Conservation (phyloP, 129 eudicot genomes). For the Flaveria ramosissima region DNA sequence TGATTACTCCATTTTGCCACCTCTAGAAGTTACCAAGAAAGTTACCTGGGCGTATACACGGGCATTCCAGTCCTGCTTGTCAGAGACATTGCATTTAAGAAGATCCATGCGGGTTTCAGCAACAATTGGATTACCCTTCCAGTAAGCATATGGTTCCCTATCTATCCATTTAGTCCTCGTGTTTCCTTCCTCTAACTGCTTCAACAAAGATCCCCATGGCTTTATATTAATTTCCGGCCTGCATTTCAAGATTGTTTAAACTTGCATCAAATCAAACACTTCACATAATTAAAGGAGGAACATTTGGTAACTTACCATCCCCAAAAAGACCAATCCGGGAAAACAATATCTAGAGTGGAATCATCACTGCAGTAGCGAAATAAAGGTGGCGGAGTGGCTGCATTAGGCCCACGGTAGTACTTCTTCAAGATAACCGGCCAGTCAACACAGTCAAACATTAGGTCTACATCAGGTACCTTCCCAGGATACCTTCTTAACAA, state of each 20-base stretch:
- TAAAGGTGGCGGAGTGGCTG: constrained; percentile 41
- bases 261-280: constrained; percentile 13
- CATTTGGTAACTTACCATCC: constrained; percentile 50
- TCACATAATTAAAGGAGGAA: neutral
- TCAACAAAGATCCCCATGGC: constrained; percentile 43
- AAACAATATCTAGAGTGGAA: constrained; percentile 48
- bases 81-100: constrained; percentile 38
- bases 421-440: constrained; percentile 41
- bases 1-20: neutral
- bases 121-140: constrained; percentile 45
- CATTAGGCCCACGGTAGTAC: constrained; percentile 33
- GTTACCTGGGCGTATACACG: constrained; percentile 41
- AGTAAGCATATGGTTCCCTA: constrained; percentile 45
- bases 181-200: constrained; percentile 45
- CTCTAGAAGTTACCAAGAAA: constrained; percentile 3
- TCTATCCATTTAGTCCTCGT: constrained; percentile 39
- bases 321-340: constrained; percentile 75
- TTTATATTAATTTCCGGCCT: constrained; percentile 47
- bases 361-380: constrained; percentile 70
- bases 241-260: constrained; percentile 7
- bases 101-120: constrained; percentile 40
- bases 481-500: constrained; percentile 54
- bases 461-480: constrained; percentile 53
- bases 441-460: constrained; percentile 59
- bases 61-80: constrained; percentile 40